A percentile compares a stretch with the other conserved stretches of the same genome.
Conservation (phyloP, 1,284 basidiomycete species). For the Ceratobasidium sp. region DNA sequence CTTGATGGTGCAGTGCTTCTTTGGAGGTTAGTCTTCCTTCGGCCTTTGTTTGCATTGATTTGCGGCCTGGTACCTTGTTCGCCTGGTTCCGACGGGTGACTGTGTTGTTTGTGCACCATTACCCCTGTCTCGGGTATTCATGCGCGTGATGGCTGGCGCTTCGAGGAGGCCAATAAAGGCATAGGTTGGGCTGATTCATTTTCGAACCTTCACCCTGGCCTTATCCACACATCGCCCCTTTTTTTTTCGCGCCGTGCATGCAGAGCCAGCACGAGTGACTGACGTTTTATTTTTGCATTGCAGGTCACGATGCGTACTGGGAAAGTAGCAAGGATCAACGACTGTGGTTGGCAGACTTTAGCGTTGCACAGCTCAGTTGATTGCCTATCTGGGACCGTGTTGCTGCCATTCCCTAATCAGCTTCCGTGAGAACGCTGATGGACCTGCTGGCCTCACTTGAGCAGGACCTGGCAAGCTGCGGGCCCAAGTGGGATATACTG, state of each 20-base stretch:
- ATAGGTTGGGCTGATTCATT: neutral
- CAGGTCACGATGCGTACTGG: constrained; percentile 30
- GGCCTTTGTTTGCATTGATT: neutral
- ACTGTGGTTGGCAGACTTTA: constrained; percentile 36
- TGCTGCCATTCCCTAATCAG: constrained; percentile 1
- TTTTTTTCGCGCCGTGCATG: constrained; percentile 1
- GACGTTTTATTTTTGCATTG: neutral
- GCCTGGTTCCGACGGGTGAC: constrained; percentile 24
- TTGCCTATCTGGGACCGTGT: constrained; percentile 14
- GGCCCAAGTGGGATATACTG: neutral
- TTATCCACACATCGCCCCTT: neutral
- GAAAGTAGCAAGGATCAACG: constrained; percentile 30
- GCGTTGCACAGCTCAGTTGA: constrained; percentile 40
- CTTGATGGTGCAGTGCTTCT: constrained; percentile 33
- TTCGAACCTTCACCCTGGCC: neutral
- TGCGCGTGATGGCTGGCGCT: constrained; percentile 5
- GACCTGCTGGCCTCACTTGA: constrained; percentile 28
- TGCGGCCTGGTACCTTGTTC: constrained; percentile 5
- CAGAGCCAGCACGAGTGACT: neutral
- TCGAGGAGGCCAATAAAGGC: constrained; percentile 4
- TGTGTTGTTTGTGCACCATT: neutral
- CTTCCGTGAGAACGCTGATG: constrained; percentile 36
- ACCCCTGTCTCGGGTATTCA: constrained; percentile 15
- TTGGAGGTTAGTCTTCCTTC: constrained; percentile 23
- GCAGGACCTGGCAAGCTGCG: neutral